Conservation (phyloP, 345 rosid species). For the Eucalyptus curtisii region DNA sequence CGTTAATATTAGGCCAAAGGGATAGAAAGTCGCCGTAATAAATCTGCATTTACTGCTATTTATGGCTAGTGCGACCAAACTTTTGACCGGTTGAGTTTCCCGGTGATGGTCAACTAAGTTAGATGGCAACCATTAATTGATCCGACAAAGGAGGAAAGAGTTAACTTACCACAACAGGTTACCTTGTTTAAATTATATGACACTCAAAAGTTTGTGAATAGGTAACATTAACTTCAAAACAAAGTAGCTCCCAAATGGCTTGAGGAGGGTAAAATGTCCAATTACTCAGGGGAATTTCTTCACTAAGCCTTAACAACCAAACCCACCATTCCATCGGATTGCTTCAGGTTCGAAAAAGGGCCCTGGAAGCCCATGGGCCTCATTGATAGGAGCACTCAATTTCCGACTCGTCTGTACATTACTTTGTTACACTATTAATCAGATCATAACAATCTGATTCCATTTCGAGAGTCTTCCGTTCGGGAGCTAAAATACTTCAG, state of each 20-base stretch:
- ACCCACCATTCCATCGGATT: neutral
- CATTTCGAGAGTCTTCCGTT: neutral
- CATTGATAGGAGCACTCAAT: neutral
- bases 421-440: neutral
- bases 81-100: neutral
- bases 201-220: neutral
- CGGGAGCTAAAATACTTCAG: neutral
- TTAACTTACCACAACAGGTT: neutral
- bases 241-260: neutral
- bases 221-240: neutral
- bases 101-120: neutral
- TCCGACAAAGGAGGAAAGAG: neutral
- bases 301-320: neutral
- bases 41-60: neutral
- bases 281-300: neutral
- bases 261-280: neutral
- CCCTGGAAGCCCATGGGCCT: neutral
- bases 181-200: neutral
- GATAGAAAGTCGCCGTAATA: neutral
- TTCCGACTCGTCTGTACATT: fast-evolving
- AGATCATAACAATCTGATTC: neutral
- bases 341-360: neutral
- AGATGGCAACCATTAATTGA: neutral
- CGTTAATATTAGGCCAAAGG: neutral
- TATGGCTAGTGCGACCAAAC: neutral